These are phyloP conservation scores for Mycena sanguinolenta DNA, from an alignment of 768 basidiomycete species.

Conservation along the genomic window DNA sequence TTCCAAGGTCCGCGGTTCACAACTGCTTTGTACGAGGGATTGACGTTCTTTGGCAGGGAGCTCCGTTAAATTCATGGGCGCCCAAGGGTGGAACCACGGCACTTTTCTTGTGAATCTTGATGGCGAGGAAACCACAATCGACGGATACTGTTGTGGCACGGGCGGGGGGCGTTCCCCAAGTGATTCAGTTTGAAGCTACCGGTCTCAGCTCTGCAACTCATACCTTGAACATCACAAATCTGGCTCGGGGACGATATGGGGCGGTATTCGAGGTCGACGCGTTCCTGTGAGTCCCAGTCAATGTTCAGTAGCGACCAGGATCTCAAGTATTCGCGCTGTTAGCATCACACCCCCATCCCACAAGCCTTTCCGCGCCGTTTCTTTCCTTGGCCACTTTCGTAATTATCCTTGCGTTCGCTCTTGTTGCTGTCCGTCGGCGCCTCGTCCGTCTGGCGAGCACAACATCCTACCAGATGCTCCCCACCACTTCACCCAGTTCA, in stretches of 20 bases:
- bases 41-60: neutral
- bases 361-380: neutral
- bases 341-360: constrained; percentile 4
- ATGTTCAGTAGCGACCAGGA: neutral
- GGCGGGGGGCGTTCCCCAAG: constrained; percentile 20
- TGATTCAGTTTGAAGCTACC: constrained; percentile 25
- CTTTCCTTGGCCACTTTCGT: neutral
- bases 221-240: constrained; percentile 25
- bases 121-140: constrained; percentile 22
- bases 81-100: constrained; percentile 31
- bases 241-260: constrained; percentile 14
- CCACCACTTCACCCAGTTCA: neutral
- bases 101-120: constrained; percentile 27
- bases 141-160: constrained; percentile 27
- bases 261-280: constrained; percentile 28
- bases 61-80: constrained; percentile 23
- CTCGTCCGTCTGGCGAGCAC: neutral
- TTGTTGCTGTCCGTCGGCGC: constrained; percentile 3
- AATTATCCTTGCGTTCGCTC: neutral
- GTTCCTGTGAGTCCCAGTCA: constrained; percentile 21
- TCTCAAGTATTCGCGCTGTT: neutral
- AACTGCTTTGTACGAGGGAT: too few species aligned
- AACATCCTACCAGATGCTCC: neutral
- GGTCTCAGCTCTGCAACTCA: constrained; percentile 10
- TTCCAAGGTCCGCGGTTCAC: constrained; percentile 19